Evolutionary conservation across 495 filamentous ascomycete species (phyloP), one percentile per base, ranked within the genome.

Genomic region (Xanthoparmelia taractica): DNA sequence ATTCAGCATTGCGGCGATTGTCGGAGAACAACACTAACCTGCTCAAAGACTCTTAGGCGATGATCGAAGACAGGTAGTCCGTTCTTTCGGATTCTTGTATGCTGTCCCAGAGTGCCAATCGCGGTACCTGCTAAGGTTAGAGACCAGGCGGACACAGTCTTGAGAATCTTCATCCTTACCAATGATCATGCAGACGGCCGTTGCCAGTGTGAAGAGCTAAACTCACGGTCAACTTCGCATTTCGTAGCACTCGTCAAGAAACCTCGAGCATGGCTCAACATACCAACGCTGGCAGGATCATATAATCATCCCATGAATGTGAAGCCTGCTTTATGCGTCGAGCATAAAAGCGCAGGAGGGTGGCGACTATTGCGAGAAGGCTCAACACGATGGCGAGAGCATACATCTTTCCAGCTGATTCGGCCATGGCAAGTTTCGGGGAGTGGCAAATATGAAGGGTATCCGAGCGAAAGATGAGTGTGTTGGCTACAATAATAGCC

Each of bases 211-310:
- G 12, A 56, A 45, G 15, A 57, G 17, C 60, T 57, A 13, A 18
- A 33, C 27, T 15, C 17, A 13, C 8, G 0, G 2, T 33, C 7
- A 54, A 12, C 10, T 12, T 33, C 1, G 1, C 34, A 50, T 2
- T 4, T 52, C 18, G 25, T 15, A 25, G 8, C 2, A 27, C 5
- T 43, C 11, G 27, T 20, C 8, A 11, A 3, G 47, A n/a, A 5
- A 18, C 7, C 31, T 43, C 25, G 11, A 37, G 12, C 13, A 12
- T 18, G 29, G 17, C 25, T 17, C 12, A 60, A 36, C 58, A 34
- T 61, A 61, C 60, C 47, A 61, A n/a, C 25, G 47, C 60, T 38
- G 38, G 47, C 36, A 61, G n/a, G 31, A 61, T 56, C 60, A 61
- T 61, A 11, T 56, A 56, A 31, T 52, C 60, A 36, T 61, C 60